Evolutionary conservation across 176 grass and related monocot genomes (phyloP).

Genomic region (Luzula sylvatica): DNA sequence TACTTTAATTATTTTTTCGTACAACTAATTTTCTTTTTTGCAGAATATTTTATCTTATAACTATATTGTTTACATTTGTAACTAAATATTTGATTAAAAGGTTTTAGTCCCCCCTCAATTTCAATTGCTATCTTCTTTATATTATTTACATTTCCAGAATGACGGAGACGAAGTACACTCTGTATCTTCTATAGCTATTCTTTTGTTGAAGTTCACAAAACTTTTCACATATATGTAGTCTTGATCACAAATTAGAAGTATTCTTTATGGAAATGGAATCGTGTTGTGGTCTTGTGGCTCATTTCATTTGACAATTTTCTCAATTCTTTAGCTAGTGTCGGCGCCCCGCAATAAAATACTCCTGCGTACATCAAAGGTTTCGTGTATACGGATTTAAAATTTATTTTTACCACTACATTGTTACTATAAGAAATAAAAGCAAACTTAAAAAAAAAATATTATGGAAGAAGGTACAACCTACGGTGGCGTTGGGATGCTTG

Average conservation of each 20-base stretch:
- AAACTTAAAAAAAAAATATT: not conserved
- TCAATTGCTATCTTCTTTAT: slow-evolving; percentile 32
- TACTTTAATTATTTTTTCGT: too few species aligned
- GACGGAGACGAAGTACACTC: slow-evolving; percentile 36
- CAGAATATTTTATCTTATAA: slow-evolving; percentile 19
- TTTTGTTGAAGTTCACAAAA: slow-evolving; percentile 41
- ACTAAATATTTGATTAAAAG: slow-evolving; percentile 11
- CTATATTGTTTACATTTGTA: slow-evolving; percentile 20
- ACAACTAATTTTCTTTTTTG: too few species aligned
- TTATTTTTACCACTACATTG: not conserved
- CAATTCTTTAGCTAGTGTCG: slow-evolving; percentile 73
- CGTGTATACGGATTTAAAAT: not conserved
- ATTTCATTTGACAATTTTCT: slow-evolving; percentile 69
- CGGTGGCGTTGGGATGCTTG: slow-evolving; percentile 75
- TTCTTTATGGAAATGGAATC: slow-evolving; percentile 99
- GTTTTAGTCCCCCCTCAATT: slow-evolving; percentile 7
- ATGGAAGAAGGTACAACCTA: slow-evolving; percentile 43
- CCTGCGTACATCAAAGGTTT: slow-evolving; percentile 31
- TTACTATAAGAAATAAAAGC: slow-evolving; percentile 8
- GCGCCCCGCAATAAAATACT: slow-evolving; percentile 91
- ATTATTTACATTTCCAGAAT: slow-evolving; percentile 87
- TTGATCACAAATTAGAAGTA: slow-evolving; percentile 42
- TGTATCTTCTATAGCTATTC: slow-evolving; percentile 36
- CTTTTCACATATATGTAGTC: slow-evolving; percentile 8
- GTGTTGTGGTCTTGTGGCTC: slow-evolving; percentile 78